Evolutionary conservation across 495 filamentous ascomycete species (phyloP).

Genomic region (Penicillium goetzii): DNA sequence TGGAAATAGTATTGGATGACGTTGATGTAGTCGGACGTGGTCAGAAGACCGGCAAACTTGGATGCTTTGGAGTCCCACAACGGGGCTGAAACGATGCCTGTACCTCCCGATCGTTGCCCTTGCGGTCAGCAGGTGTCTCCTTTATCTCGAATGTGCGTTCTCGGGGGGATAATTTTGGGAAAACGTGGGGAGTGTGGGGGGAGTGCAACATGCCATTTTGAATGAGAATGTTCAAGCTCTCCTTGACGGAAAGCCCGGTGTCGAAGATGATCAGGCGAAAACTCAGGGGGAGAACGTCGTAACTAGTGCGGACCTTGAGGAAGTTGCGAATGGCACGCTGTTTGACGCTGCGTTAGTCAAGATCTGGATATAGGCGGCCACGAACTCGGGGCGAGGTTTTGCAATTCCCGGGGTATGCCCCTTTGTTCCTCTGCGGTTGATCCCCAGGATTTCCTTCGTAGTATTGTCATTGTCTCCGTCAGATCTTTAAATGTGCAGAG

Average conservation of each 20-base stretch:
- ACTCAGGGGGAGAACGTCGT: constrained; percentile 97
- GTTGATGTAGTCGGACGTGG: constrained; percentile 96
- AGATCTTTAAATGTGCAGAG: constrained; percentile 14
- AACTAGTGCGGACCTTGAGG: constrained; percentile 93
- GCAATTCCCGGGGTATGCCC: constrained; percentile 15
- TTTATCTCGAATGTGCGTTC: constrained; percentile 12
- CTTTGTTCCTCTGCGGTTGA: constrained; percentile 1
- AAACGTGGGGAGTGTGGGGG: constrained; percentile 11
- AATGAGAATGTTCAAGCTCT: constrained; percentile 94
- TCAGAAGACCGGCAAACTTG: constrained; percentile 91
- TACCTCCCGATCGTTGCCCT: constrained; percentile 26
- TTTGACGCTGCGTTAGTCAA: constrained; percentile 39
- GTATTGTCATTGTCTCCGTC: constrained; percentile 3
- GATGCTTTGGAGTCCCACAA: constrained; percentile 96
- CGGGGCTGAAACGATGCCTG: constrained; percentile 97
- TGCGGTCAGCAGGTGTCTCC: constrained; percentile 31
- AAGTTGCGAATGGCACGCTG: constrained; percentile 93
- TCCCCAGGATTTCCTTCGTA: neutral
- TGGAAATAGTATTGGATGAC: constrained; percentile 99
- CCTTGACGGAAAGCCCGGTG: constrained; percentile 91
- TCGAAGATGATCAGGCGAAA: constrained; percentile 96
- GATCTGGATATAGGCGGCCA: constrained; percentile 29
- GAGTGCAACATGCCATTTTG: constrained; percentile 76
- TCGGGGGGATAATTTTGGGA: neutral
- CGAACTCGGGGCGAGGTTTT: constrained; percentile 19